phyloP scores from a whole-genome alignment of 192 early-diverging fungal species.

The Umbelopsis sp. region DNA sequence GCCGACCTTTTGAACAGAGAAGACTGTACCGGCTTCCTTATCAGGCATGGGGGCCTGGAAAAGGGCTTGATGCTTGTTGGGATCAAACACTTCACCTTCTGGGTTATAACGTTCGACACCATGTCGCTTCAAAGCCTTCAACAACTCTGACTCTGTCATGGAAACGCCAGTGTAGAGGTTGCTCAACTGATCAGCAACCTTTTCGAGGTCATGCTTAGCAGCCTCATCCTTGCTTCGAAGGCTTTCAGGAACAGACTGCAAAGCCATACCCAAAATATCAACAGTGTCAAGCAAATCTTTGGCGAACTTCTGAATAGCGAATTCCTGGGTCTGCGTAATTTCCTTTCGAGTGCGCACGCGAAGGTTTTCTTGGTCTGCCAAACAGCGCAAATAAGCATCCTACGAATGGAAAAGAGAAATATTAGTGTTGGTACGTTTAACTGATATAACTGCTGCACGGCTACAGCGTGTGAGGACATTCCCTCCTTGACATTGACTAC shows the following conservation, averaged over 20 bases:
- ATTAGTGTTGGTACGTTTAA: neutral
- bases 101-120: slow-evolving; percentile 84
- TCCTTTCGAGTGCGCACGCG: slow-evolving; percentile 88
- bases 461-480: no score
- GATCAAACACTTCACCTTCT: slow-evolving; percentile 90
- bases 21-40: slow-evolving; percentile 87
- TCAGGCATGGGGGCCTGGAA: slow-evolving; percentile 90
- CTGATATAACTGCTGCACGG: no score
- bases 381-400: slow-evolving; percentile 88
- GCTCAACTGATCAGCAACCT: slow-evolving; percentile 59
- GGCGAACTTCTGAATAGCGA: slow-evolving; percentile 97
- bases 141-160: slow-evolving; percentile 85
- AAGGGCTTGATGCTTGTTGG: slow-evolving; percentile 91
- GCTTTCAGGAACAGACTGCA: slow-evolving; percentile 83
- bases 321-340: slow-evolving; percentile 75
- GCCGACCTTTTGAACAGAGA: slow-evolving; percentile 92
- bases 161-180: slow-evolving; percentile 86
- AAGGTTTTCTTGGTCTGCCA: slow-evolving; percentile 97
- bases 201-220: slow-evolving; percentile 31
- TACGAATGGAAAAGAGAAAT: slow-evolving; percentile 32
- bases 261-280: slow-evolving; percentile 88
- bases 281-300: slow-evolving; percentile 93
- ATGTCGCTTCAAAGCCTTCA: slow-evolving; percentile 84
- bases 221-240: slow-evolving; percentile 39
- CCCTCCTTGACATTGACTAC: no score